Evolutionary conservation across 345 rosid species (phyloP).

Genomic region (Trapa bicornis): DNA sequence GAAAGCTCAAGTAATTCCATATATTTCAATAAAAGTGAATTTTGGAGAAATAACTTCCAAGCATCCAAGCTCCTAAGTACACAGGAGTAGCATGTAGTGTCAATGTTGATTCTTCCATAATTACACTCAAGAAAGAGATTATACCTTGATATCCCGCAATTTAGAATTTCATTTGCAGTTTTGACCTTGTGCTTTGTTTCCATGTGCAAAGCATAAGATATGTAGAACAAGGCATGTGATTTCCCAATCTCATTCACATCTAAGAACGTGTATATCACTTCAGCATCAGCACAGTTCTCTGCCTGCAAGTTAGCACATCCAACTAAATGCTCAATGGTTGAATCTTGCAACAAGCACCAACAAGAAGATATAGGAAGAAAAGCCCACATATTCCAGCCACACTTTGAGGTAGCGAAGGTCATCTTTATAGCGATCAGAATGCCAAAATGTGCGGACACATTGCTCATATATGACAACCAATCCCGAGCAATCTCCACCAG

Average conservation of each 20-base stretch:
- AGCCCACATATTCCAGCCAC: slow-evolving; percentile 90
- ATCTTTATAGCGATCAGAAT: slow-evolving; percentile 58
- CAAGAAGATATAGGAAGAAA: background rate
- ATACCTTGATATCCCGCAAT: slow-evolving; percentile 62
- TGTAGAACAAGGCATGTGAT: slow-evolving; percentile 28
- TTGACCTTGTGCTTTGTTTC: slow-evolving; percentile 65
- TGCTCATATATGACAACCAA: slow-evolving; percentile 73
- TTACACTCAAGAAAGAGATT: background rate
- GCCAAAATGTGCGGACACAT: slow-evolving; percentile 86
- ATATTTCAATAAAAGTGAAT: too few relatives aligned
- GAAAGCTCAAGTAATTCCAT: background rate
- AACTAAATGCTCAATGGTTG: background rate
- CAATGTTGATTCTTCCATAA: too few relatives aligned
- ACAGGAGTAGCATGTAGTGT: too few relatives aligned
- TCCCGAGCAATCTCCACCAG: slow-evolving; percentile 75
- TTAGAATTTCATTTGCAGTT: slow-evolving; percentile 66
- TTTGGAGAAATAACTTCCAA: too few relatives aligned
- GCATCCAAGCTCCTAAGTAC: too few relatives aligned
- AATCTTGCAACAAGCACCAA: background rate
- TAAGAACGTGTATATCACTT: slow-evolving; percentile 1
- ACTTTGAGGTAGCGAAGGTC: slow-evolving; percentile 92
- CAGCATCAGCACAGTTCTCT: slow-evolving; percentile 47
- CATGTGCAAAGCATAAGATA: slow-evolving; percentile 60
- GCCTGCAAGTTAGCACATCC: slow-evolving; percentile 33
- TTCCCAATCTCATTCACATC: slow-evolving; percentile 8